Evolutionary conservation across 345 rosid species (phyloP), one percentile per base, ranked within the genome.

Genomic region (Linum usitatissimum): DNA sequence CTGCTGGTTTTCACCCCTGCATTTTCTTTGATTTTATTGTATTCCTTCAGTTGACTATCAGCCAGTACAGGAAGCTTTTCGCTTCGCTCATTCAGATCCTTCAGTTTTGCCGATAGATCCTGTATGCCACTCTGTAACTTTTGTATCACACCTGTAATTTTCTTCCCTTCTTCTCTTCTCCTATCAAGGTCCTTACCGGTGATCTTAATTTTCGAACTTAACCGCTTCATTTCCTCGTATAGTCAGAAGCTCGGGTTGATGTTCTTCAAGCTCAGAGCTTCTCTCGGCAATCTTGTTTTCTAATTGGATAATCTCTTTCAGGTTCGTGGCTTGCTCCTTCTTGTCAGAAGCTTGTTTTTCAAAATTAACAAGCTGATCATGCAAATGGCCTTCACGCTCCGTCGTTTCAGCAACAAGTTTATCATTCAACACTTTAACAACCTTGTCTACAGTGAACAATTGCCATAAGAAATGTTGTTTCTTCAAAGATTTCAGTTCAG

Each of bases 1-100:
- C 82, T 84, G 4, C 84, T 78, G 75, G 97, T 93, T 84, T 76
- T 82, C 85, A 81, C 83, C 69, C 91, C 96, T 73, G 97, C 99
- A 56, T 90, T 91, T 78, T 87, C 96, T 77, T 93, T 93, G 63
- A 93, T 81, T 73, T 74, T 87, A 75, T 87, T 90, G 71, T 93
- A 93, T 23, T 86, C 87, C 59, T 77, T 79, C 51, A 90, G 80
- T 75, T 86, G 96, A 78, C 79, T 75, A 58, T 87, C 92, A 77
- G 81, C 86, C 74, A 87, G 73, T 23, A 23, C 28, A 55, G 87
- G 83, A 69, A 90, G 96, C 70, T 81, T 82, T 69, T 91, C 87
- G 66, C 96, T 85, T 80, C 81, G 86, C 75, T 86, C 89, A 57
- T 85, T 84, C 63, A 90, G 73, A 51, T 70, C 82, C 42, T 90